Conservation (phyloP, 345 rosid species). For the Raphanus sativus region DNA sequence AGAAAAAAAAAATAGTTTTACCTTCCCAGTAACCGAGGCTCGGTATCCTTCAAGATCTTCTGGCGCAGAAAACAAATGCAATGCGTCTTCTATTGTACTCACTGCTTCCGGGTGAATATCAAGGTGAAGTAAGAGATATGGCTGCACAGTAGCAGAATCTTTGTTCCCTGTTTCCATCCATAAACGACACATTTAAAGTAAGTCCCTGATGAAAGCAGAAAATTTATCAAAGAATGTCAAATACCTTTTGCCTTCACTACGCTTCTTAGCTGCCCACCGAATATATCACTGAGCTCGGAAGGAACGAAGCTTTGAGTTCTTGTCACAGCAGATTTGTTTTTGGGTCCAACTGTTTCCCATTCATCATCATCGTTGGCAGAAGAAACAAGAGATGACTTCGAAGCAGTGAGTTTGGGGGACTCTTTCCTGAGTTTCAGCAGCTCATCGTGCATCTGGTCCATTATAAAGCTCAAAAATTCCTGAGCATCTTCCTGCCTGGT, state of each 20-base stretch:
- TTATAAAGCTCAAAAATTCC: slow-evolving; percentile 84
- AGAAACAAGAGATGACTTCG: slow-evolving; percentile 55
- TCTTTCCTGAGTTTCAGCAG: slow-evolving; percentile 68
- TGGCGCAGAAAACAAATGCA: slow-evolving; percentile 69
- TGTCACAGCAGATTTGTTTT: slow-evolving; percentile 84
- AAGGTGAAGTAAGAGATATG: slow-evolving; percentile 81
- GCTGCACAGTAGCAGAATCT: slow-evolving; percentile 83
- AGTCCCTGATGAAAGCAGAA: slow-evolving; percentile 8
- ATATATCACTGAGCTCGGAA: slow-evolving; percentile 78
- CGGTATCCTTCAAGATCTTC: slow-evolving; percentile 92
- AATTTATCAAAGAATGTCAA: slow-evolving; percentile 6
- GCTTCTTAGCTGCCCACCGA: slow-evolving; percentile 81
- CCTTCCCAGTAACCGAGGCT: slow-evolving; percentile 80
- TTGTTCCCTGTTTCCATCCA: slow-evolving; percentile 59
- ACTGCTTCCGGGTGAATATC: slow-evolving; percentile 81
- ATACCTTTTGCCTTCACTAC: slow-evolving; percentile 79
- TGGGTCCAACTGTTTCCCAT: slow-evolving; percentile 97
- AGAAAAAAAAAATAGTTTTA: slow-evolving; percentile 36
- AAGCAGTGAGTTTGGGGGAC: slow-evolving; percentile 35
- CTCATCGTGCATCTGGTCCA: slow-evolving; percentile 93
- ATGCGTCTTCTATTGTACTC: slow-evolving; percentile 73
- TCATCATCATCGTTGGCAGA: slow-evolving; percentile 69
- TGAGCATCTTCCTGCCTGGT: slow-evolving; percentile 99
- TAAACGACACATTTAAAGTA: not conserved
- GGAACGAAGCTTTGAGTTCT: slow-evolving; percentile 78